Evolutionary conservation across 768 basidiomycete genomes (phyloP), one percentile per base, ranked within the genome.

Genomic region (Termitomyces sp.): DNA sequence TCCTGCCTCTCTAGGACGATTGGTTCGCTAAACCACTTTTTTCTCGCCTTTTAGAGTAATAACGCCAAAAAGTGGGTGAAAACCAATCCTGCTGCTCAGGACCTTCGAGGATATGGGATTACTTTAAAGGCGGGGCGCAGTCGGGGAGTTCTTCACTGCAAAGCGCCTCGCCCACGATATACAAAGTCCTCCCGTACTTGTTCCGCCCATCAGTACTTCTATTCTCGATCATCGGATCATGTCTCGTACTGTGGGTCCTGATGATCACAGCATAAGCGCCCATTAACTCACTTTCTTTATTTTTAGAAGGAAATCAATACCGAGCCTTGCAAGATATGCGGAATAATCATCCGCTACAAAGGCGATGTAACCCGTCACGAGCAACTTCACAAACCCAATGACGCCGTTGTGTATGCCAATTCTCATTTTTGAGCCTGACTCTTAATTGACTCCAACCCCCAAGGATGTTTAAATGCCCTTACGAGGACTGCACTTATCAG

Each of bases 391-490:
- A 45, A 49, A 27, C n/a, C 27, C 14, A 47, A 46, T 22, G 50
- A 60, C 30, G 30, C 34, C 4, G 44, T 51, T 9, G 16, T 52
- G 61, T 62, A 56, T 20, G 61, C 54, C 16, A 13, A 44, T 54
- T 16, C 12, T 16, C 34, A 46, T 27, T 1, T 59, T 8, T 2
- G 7, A 26, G 34, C n/a, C 12, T 22, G 33, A 1, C 22, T 34
- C 16, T 33, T 9, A 22, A 42, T 43, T 44, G 18, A 44, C 42
- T 16, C 12, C 4, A 22, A 33, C 46, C 13, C 26, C 34, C 16
- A 73, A n/a, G 72, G 40, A 70, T 68, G 66, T 66, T 65, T 59
- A 61, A 61, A 30, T 74, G 73, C 55, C 60, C 65, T 1, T 65
- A 61, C 36, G 55, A 65, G 0, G 68, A 64, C 4, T 73, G 73